Evolutionary conservation across 345 rosid genomes (phyloP).

Genomic region (Dimocarpus longan): DNA sequence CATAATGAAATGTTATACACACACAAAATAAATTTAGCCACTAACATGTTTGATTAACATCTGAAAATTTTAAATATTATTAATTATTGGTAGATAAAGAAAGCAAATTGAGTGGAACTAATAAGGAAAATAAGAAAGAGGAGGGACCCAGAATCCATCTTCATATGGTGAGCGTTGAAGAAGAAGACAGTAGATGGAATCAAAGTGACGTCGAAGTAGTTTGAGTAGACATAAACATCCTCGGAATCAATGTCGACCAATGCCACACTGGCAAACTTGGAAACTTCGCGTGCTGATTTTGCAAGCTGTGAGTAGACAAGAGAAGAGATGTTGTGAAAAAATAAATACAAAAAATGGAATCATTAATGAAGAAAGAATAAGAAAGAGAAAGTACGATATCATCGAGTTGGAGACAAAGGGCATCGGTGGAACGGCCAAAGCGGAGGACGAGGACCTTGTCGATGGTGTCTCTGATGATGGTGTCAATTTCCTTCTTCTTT

Average conservation of each 20-base stretch:
- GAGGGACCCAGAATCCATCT: slow-evolving; percentile 86
- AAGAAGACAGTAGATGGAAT: slow-evolving; percentile 83
- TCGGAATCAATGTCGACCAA: slow-evolving; percentile 72
- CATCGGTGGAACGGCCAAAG: slow-evolving; percentile 70
- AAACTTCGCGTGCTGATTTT: slow-evolving; percentile 73
- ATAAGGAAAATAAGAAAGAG: neutral
- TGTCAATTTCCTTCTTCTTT: slow-evolving; percentile 77
- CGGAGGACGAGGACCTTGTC: slow-evolving; percentile 93
- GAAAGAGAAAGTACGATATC: slow-evolving; percentile 40
- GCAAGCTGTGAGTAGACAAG: slow-evolving; percentile 44
- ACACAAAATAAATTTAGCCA: neutral
- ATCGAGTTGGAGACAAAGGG: slow-evolving; percentile 72
- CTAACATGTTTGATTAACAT: no score
- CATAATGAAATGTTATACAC: neutral
- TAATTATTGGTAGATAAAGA: no score
- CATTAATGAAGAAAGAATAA: neutral
- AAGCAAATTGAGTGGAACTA: no score
- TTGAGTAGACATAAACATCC: slow-evolving; percentile 78
- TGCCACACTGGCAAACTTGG: slow-evolving; percentile 66
- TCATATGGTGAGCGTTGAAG: slow-evolving; percentile 96
- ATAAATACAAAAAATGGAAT: neutral
- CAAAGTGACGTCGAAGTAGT: slow-evolving; percentile 77
- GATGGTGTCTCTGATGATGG: slow-evolving; percentile 67
- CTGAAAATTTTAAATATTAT: no score
- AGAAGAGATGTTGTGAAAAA: neutral